Evolutionary conservation across 2,329 filamentous ascomycete genomes (phyloP).

Genomic region (Scedosporium dehoogii): DNA sequence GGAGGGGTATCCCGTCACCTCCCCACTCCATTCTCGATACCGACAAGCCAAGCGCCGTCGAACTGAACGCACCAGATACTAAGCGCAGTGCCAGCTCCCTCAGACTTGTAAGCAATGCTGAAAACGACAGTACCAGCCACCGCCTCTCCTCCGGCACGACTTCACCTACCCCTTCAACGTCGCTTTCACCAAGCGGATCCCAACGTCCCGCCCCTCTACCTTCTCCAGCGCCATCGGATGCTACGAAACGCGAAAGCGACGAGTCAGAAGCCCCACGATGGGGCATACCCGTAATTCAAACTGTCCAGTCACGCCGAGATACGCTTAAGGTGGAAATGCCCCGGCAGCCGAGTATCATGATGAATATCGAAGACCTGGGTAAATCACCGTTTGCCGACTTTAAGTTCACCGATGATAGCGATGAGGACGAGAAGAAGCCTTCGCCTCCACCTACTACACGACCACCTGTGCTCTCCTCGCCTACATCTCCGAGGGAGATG

Average conservation of each 20-base stretch:
- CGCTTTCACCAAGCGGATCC: neutral
- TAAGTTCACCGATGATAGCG: constrained; percentile 1
- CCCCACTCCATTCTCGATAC: neutral
- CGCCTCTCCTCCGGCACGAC: neutral
- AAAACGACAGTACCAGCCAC: neutral
- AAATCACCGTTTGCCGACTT: constrained; percentile 4
- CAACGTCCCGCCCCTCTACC: constrained; percentile 24
- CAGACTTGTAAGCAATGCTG: neutral
- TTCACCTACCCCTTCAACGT: neutral
- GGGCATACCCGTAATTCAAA: constrained; percentile 33
- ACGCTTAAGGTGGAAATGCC: constrained; percentile 36
- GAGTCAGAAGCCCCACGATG: constrained; percentile 19
- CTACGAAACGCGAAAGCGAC: constrained; percentile 24
- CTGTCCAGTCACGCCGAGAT: constrained; percentile 39
- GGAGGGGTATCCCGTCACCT: neutral
- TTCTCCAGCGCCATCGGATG: constrained; percentile 30
- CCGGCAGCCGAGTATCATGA: constrained; percentile 36
- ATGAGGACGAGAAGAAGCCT: neutral
- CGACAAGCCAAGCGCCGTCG: neutral
- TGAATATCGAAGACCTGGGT: constrained; percentile 29
- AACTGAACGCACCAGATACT: neutral
- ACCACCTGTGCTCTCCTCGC: neutral
- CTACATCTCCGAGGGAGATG: neutral
- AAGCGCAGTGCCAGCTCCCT: neutral
- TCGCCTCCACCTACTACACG: neutral